Base-by-base conservation (phyloP, 345 rosid species). In the Xanthoceras sorbifolium region DNA sequence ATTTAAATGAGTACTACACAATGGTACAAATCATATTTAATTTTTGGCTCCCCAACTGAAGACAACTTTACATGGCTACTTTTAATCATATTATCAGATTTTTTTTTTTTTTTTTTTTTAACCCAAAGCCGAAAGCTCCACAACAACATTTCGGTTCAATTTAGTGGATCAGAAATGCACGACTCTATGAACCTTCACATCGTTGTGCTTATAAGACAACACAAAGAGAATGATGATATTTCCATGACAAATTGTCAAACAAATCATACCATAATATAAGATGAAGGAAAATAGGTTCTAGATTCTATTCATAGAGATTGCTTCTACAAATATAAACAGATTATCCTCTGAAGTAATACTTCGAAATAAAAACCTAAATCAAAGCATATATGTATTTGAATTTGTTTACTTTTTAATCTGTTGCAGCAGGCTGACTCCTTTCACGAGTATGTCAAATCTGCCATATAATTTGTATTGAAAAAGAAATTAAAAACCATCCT, bases 11-110 rank as follows among this genome's bases (percentile, higher is more conserved):
- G 77, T 78, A 77, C 57, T 62, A 17, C 5, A 52, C 52, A 17
- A 1, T 48, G 31, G 74, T 75, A 65, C 75, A 67, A 28, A 26
- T 57, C 34, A 44, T 17, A 48, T 75, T 65, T 22, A 71, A 78
- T 60, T 28, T 66, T 9, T 20, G 76, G 67, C 28, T 75, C 71
- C 82, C 22, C 10, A 22, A 18, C 28, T 10, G 20, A 52, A 66
- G 77, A 62, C 74, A 78, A 38, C 20, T 55, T 64, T 31, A 29
- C 68, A 75, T 64, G 52, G 32, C 14, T 17, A 64, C 46, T 9
- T 75, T 55, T 63, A 6, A 4, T 20, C 12, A 32, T 59, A 18
- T 75, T 66, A 75, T 54, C 57, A 38, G 66, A 74, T 79, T 71
- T 55, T 8, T 7, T 57, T n/a, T n/a, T 23, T 57, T 55, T 8